Evolutionary conservation across 352 stramenopile species (phyloP).

Genomic region (Paralagenidium karlingii): DNA sequence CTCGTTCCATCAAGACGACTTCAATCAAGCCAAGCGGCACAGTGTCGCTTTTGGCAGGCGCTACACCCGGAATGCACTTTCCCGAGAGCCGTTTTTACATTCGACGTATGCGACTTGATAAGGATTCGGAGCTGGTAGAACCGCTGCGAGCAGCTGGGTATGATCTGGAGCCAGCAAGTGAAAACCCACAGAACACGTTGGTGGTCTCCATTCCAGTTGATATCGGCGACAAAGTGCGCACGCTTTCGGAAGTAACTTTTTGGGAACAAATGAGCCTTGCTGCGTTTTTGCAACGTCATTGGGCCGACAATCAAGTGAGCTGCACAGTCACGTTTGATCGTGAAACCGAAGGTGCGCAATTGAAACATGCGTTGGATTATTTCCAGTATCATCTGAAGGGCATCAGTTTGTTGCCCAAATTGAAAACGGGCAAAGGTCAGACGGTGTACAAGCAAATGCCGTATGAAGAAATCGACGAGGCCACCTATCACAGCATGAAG

Average conservation of each 20-base stretch:
- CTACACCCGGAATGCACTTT: constrained; percentile 90
- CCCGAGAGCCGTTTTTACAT: constrained; percentile 90
- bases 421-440: constrained; percentile 49
- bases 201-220: constrained; percentile 89
- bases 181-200: constrained; percentile 50
- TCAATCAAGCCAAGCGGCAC: constrained; percentile 86
- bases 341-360: constrained; percentile 53
- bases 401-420: constrained; percentile 77
- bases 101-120: constrained; percentile 78
- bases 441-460: constrained; percentile 87
- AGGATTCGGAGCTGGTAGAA: constrained; percentile 67
- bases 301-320: constrained; percentile 92
- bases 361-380: constrained; percentile 76
- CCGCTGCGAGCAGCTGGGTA: constrained; percentile 62
- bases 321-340: constrained; percentile 91
- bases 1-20: constrained; percentile 89
- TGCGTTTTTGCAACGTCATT: constrained; percentile 88
- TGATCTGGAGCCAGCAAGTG: constrained; percentile 56
- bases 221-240: constrained; percentile 75
- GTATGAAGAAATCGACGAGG: constrained; percentile 83
- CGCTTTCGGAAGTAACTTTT: constrained; percentile 67
- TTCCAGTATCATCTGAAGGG: constrained; percentile 94
- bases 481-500: constrained; percentile 41
- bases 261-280: constrained; percentile 89
- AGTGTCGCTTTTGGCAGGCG: constrained; percentile 85